phyloP scores from a whole-genome alignment of 176 grass and related monocot species.

The Bolboschoenus planiculmis region DNA sequence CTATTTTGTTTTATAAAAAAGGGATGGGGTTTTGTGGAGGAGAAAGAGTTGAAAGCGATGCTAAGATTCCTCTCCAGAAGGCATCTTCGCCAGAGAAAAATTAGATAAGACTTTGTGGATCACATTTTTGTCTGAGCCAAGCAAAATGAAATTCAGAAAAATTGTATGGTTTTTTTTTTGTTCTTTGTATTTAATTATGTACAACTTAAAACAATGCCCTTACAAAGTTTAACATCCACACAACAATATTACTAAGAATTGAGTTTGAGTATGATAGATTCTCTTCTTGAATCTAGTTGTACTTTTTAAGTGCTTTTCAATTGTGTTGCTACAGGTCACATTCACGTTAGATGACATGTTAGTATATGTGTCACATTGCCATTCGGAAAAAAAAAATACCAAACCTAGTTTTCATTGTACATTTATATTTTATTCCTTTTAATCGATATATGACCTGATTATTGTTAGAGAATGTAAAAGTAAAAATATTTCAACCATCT shows the following conservation, averaged over 20 bases:
- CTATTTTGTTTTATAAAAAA: conserved; percentile 32
- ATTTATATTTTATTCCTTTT: too few relatives aligned
- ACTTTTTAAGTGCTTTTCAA: neutral
- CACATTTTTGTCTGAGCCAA: conserved; percentile 24
- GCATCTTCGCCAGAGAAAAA: conserved; percentile 34
- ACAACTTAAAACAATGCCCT: neutral
- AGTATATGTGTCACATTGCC: neutral
- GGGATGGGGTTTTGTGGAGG: conserved; percentile 31
- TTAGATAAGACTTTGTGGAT: conserved; percentile 60
- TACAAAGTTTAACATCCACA: neutral
- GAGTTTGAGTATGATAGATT: neutral
- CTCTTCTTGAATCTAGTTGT: conserved; percentile 8
- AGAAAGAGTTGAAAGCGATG: conserved; percentile 37
- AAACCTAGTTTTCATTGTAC: too few relatives aligned
- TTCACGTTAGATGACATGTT: neutral
- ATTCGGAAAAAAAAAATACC: too few relatives aligned
- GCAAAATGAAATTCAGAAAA: neutral
- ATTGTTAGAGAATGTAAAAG: too few relatives aligned
- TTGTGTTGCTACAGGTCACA: neutral
- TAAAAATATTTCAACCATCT: neutral
- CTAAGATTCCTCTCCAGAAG: conserved; percentile 34
- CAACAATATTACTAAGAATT: neutral
- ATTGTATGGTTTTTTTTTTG: neutral
- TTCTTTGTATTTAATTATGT: neutral
- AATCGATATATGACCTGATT: too few relatives aligned